Percentiles rank a stretch among this genome's conserved stretches.
phyloP scores from a whole-genome alignment of 2,329 filamentous ascomycete species.

The Fusarium sp. region DNA sequence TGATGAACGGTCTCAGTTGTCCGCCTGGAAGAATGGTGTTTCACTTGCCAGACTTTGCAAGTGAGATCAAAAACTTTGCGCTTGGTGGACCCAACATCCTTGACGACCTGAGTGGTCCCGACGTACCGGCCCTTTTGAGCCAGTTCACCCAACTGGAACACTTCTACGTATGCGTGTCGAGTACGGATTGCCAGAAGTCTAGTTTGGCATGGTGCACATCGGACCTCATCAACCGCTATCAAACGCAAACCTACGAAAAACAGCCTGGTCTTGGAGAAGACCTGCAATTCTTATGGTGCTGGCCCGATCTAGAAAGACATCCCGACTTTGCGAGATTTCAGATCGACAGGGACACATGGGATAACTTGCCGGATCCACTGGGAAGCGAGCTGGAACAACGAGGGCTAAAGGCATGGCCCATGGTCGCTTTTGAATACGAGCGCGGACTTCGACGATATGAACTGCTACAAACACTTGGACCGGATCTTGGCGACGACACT shows the following conservation, averaged over 20 bases:
- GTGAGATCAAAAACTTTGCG: conserved; percentile 49
- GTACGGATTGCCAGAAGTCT: conserved; percentile 8
- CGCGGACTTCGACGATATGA: conserved; percentile 34
- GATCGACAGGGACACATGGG: conserved; percentile 27
- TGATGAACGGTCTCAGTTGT: conserved; percentile 35
- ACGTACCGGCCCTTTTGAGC: background rate
- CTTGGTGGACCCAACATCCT: conserved; percentile 26
- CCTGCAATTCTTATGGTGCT: conserved; percentile 47
- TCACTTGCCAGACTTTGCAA: conserved; percentile 46
- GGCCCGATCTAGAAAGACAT: conserved; percentile 51
- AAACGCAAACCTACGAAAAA: conserved; percentile 45
- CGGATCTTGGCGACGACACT: conserved; percentile 19
- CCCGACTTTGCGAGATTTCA: conserved; percentile 48
- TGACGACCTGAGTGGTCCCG: background rate
- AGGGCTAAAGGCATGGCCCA: conserved; percentile 47
- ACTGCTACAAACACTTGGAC: conserved; percentile 22
- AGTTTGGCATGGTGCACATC: conserved; percentile 51
- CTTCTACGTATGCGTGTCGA: conserved; percentile 43
- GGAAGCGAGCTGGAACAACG: conserved; percentile 3
- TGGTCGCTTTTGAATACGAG: conserved; percentile 48
- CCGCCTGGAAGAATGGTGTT: conserved; percentile 25
- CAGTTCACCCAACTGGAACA: conserved; percentile 46
- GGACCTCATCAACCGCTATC: conserved; percentile 46
- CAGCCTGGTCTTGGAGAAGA: conserved; percentile 44
- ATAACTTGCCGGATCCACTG: conserved; percentile 6